Base-by-base conservation (phyloP, 768 basidiomycete species). In the Phanerodontia chrysosporium region DNA sequence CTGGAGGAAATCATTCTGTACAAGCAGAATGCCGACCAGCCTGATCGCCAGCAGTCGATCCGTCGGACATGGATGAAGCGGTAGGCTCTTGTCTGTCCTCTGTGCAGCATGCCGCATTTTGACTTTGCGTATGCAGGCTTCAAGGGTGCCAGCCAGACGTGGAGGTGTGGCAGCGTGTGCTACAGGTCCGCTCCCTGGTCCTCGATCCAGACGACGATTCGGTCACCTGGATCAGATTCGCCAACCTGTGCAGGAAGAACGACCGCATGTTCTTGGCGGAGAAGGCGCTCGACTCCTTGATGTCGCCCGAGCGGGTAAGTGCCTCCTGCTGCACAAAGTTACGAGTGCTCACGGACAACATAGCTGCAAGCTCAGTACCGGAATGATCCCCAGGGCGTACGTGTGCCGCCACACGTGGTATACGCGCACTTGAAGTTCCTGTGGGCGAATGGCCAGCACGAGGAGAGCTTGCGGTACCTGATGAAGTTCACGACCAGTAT, bases 221-320 rank as follows among this genome's bases (percentile, higher is more conserved):
- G 45, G 83, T 90, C 48, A 98, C 97, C 86, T 98, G 95, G 95
- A 97, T 99, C 74, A 95, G 97, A 74, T 98, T 99, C 68, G 93
- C 96, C 2, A 98, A 99, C 67, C 78, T 98, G 1, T 98, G 97
- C 69, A 91, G 97, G 53, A 96, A 96, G 74, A 90, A 85, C 18
- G 94, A 96, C 51, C 86, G 97, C 5, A 92, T 98, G 83, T 82
- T 83, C n/a, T 76, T 99, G 51, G 95, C 96, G 0, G 95, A 98
- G 65, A 98, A 98, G 75, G 97, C 96, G 0, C 89, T 99, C 67
- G 92, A 95, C 63, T 96, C 94, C 0, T 74, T 99, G 1, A 76
- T 97, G 29, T 86, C 89, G 10, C 87, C 89, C 29, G 89, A 89
- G 55, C 75, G 83, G 65, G 83, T 87, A 64, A 49, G 80, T 59